Conservation (phyloP, 192 early-diverging fungal species). For the Coemansia sp. region DNA sequence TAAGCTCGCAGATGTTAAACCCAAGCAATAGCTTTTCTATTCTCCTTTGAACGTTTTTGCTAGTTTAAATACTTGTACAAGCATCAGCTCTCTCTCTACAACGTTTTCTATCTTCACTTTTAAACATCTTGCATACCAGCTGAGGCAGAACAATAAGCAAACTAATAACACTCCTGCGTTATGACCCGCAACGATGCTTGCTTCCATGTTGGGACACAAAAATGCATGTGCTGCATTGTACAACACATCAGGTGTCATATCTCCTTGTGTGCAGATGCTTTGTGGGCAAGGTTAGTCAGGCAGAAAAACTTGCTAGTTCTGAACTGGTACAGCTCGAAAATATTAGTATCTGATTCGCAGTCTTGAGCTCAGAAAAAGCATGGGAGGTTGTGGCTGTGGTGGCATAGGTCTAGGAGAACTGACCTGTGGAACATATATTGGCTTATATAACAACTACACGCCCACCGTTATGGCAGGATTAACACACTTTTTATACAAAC, state of each 20-base stretch:
- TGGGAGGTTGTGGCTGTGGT: not conserved
- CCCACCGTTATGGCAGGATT: not conserved
- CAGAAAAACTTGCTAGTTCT: conserved; percentile 32
- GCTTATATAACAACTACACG: not conserved
- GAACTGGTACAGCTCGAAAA: conserved; percentile 20
- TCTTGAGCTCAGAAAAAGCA: conserved; percentile 7
- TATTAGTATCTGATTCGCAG: conserved; percentile 10
- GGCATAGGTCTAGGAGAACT: not conserved
- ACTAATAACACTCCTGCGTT: conserved; percentile 24
- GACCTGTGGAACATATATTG: not conserved
- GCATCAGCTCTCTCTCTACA: too few species aligned
- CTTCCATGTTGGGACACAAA: not conserved
- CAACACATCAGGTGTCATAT: too few species aligned
- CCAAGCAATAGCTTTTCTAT: too few species aligned
- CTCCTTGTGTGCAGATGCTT: too few species aligned
- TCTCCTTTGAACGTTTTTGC: too few species aligned
- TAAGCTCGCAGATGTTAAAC: too few species aligned
- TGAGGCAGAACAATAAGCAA: conserved; percentile 43
- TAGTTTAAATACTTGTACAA: too few species aligned
- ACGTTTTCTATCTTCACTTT: too few species aligned
- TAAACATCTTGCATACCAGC: conserved; percentile 13
- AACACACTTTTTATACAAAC: not conserved
- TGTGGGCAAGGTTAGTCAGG: conserved; percentile 20
- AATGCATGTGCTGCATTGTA: conserved; percentile 1
- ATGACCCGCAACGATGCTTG: conserved; percentile 4